Percentiles rank a stretch among this genome's conserved stretches.
Conservation (phyloP, 352 stramenopile species). For the Hyaloperonospora brassicae region DNA sequence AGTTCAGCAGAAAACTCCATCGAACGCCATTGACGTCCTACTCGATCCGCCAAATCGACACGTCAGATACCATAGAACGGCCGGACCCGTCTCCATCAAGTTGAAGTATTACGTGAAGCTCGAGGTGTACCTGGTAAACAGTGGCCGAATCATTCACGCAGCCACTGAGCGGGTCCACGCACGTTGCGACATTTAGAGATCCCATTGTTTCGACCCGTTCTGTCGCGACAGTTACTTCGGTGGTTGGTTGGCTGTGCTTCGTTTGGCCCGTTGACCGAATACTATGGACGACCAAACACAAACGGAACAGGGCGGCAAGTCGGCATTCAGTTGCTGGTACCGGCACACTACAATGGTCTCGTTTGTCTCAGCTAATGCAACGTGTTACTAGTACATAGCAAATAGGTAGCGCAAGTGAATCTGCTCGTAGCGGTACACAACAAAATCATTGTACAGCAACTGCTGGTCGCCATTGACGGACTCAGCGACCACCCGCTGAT, state of each 20-base stretch:
- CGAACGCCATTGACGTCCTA: background rate
- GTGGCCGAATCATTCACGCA: background rate
- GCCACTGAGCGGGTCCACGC: conserved; percentile 1
- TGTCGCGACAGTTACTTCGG: too few species aligned
- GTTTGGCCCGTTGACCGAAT: too few species aligned
- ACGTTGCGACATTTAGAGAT: background rate
- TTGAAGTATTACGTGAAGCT: background rate
- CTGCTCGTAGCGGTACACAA: conserved; percentile 40
- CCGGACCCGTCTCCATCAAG: background rate
- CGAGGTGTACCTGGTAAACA: background rate
- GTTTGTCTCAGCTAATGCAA: background rate
- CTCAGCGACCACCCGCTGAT: conserved; percentile 21
- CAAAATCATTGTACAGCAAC: conserved; percentile 44
- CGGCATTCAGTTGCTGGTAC: too few species aligned
- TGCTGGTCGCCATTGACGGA: conserved; percentile 10
- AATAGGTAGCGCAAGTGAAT: conserved; percentile 36
- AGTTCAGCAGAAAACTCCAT: conserved; percentile 1
- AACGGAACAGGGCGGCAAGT: too few species aligned
- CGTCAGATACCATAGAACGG: background rate
- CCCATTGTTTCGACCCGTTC: too few species aligned
- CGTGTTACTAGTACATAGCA: conserved; percentile 19
- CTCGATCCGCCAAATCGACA: background rate
- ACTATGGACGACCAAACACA: too few species aligned
- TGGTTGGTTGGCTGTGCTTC: too few species aligned
- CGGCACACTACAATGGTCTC: too few species aligned